These are phyloP conservation scores for Aspergillus eucalypticola DNA, from an alignment of 2,329 filamentous ascomycete species.

Conservation along the genomic window DNA sequence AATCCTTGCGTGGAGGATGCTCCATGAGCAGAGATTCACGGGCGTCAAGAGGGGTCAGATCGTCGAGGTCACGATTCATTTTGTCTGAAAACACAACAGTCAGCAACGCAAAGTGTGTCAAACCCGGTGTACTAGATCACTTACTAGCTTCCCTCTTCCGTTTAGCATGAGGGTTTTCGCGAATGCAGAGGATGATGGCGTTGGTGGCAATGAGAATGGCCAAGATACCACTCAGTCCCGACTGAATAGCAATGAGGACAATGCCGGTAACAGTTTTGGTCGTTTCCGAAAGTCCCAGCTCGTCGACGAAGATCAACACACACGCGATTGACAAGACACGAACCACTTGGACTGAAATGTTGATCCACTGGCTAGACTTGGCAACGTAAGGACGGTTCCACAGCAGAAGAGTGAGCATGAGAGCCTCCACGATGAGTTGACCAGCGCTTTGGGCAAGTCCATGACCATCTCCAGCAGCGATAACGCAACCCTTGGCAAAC, in stretches of 20 bases:
- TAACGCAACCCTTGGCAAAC: slow-evolving; percentile 81
- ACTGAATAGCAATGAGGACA: slow-evolving; percentile 90
- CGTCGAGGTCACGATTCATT: slow-evolving; percentile 72
- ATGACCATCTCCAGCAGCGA: slow-evolving; percentile 82
- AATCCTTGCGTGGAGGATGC: slow-evolving; percentile 45
- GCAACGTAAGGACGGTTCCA: slow-evolving; percentile 87
- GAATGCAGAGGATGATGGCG: slow-evolving; percentile 77
- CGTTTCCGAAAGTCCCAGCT: slow-evolving; percentile 84
- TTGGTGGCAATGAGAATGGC: slow-evolving; percentile 89
- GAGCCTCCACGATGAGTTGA: slow-evolving; percentile 76
- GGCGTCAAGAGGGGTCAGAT: slow-evolving; percentile 81
- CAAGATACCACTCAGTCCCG: slow-evolving; percentile 75
- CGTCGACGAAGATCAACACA: slow-evolving; percentile 89
- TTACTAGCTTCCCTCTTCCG: slow-evolving; percentile 87
- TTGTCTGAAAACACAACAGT: slow-evolving; percentile 60
- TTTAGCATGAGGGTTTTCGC: slow-evolving; percentile 86
- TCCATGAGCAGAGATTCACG: slow-evolving; percentile 70
- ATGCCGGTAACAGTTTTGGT: slow-evolving; percentile 93
- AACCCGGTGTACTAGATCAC: slow-evolving; percentile 32
- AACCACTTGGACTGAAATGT: slow-evolving; percentile 85
- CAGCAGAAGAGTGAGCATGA: slow-evolving; percentile 76
- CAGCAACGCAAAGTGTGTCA: background rate
- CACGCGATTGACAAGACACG: slow-evolving; percentile 85
- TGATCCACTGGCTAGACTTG: slow-evolving; percentile 87
- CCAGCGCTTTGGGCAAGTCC: slow-evolving; percentile 78